These are phyloP conservation scores for Neonectria sp. DNA, from an alignment of 2,329 filamentous ascomycete genomes.

Conservation along the genomic window DNA sequence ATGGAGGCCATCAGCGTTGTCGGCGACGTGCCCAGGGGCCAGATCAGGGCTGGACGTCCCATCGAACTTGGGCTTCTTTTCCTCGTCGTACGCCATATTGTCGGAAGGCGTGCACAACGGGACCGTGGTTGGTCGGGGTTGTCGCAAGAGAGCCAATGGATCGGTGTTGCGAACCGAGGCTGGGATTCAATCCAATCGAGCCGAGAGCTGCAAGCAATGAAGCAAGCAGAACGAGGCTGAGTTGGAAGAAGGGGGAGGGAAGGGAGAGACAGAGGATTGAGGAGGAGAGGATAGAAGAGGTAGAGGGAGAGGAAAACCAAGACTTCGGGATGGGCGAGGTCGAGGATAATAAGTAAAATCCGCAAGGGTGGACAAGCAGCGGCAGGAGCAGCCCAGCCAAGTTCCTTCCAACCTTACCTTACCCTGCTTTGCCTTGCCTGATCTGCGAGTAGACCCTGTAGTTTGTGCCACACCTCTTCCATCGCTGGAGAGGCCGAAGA, in stretches of 20 bases:
- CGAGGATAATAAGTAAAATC: slow-evolving; percentile 38
- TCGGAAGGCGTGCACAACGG: background rate
- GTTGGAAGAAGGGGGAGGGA: slow-evolving; percentile 25
- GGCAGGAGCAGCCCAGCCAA: slow-evolving; percentile 21
- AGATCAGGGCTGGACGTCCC: slow-evolving; percentile 46
- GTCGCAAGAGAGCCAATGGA: slow-evolving; percentile 9
- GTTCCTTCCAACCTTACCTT: slow-evolving; percentile 30
- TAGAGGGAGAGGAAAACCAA: slow-evolving; percentile 13
- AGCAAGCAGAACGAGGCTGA: slow-evolving; percentile 41
- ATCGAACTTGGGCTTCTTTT: slow-evolving; percentile 48
- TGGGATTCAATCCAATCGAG: slow-evolving; percentile 36
- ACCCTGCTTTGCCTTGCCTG: slow-evolving; percentile 19
- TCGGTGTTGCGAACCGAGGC: slow-evolving; percentile 22
- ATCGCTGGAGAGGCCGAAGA: background rate
- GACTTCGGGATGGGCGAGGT: slow-evolving; percentile 22
- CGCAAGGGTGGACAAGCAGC: slow-evolving; percentile 25
- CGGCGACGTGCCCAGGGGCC: slow-evolving; percentile 40
- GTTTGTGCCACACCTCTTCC: background rate
- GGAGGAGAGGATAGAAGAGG: slow-evolving; percentile 13
- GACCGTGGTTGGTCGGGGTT: background rate
- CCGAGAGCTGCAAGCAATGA: slow-evolving; percentile 38
- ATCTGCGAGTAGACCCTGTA: slow-evolving; percentile 17
- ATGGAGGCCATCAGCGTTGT: slow-evolving; percentile 58
- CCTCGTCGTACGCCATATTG: slow-evolving; percentile 42
- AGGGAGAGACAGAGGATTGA: slow-evolving; percentile 16